phyloP scores from a whole-genome alignment of 257 asterid species.

The Solanum sejunctum region DNA sequence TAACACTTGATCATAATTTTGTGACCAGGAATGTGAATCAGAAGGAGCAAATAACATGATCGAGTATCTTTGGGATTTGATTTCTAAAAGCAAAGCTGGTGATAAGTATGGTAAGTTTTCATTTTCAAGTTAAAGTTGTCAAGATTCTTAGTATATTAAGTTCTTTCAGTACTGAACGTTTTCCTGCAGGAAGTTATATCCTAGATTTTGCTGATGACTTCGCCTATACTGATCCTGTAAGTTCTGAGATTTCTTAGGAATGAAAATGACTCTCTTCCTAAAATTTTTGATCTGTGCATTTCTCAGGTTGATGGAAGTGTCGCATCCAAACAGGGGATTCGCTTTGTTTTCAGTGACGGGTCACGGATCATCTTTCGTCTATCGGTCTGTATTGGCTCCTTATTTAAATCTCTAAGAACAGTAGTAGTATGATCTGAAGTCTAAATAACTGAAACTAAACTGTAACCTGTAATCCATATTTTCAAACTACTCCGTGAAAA shows the following conservation, averaged over 20 bases:
- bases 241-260: constrained; percentile 10
- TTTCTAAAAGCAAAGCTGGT: constrained; percentile 65
- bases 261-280: neutral
- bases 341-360: constrained; percentile 83
- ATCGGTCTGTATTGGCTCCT: constrained; percentile 41
- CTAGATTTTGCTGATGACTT: constrained; percentile 92
- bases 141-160: neutral
- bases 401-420: neutral
- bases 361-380: constrained; percentile 83
- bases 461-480: neutral
- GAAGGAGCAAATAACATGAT: constrained; percentile 80
- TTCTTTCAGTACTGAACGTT: constrained; percentile 4
- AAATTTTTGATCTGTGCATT: constrained; percentile 2
- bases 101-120: constrained; percentile 51
- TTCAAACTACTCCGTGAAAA: neutral
- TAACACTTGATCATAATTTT: constrained; percentile 1
- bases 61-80: constrained; percentile 53
- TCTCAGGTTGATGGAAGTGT: constrained; percentile 89
- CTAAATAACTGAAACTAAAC: neutral
- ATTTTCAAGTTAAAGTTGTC: neutral
- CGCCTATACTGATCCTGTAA: constrained; percentile 88
- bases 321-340: constrained; percentile 81
- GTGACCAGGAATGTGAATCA: constrained; percentile 73
- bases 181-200: constrained; percentile 51
- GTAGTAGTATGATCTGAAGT: neutral